Base-by-base conservation (phyloP, 2,329 filamentous ascomycete species). In the Aspergillus phoenicis region DNA sequence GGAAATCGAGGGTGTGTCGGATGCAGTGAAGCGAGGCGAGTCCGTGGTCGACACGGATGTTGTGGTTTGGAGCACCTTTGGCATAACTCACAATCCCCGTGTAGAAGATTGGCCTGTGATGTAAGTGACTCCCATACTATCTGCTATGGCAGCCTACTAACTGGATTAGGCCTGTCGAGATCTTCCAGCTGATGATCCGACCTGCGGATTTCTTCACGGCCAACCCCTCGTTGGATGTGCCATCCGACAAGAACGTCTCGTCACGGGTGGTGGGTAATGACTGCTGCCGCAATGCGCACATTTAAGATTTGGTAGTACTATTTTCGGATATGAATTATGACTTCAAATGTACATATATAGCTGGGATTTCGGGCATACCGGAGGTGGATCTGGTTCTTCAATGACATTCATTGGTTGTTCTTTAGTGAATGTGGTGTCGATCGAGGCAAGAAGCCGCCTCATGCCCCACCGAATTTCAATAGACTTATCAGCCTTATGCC, bases 221-320 rank as follows among this genome's bases (percentile, higher is more conserved):
- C 30, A 85, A 85, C 54, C 83, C 83, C 0, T 78, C 80, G 4
- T 78, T 85, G 55, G 83, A 85, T 71, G 82, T 85, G 22, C 82
- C 83, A 2, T 78, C 76, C 6, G 71, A 66, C 26, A 75, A 73
- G 65, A 78, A 77, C 47, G 61, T 58, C 17, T 64, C 72, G 1
- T 77, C 74, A 5, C 63, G 69, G 11, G 59, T 76, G 3, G 73
- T 73, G 0, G 65, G 71, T 10, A 58, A 68, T 2, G 72, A 75
- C 41, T 75, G 73, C 57, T 76, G 74, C 54, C 70, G 70, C 5
- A 69, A 71, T 49, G 63, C 73, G 7, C 72, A 74, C 47, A 70
- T 75, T 7, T 75, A 64, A 59, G 10, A 7, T 1, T 8, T 41
- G 36, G 22, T 28, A n/a, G 33, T 17, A 28, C 6, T 10, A 47